These are phyloP conservation scores for Ochetophila trinervis DNA, from an alignment of 306 rosid species.

Conservation along the genomic window DNA sequence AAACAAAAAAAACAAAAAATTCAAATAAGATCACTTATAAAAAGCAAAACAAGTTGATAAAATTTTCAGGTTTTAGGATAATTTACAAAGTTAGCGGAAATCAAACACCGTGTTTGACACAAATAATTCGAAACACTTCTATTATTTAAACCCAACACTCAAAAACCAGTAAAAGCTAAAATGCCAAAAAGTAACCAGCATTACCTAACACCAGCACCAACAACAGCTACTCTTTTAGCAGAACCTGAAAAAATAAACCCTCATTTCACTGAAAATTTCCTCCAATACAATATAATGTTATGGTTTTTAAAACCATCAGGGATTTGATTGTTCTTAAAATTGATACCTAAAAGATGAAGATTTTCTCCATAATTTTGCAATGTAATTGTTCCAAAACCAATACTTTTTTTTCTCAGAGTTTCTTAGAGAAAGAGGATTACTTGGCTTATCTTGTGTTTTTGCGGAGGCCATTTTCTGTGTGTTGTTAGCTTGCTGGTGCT, in stretches of 20 bases:
- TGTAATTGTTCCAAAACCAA: background rate
- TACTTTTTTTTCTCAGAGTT: constrained; percentile 1
- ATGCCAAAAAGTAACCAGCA: background rate
- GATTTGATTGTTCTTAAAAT: too few species aligned
- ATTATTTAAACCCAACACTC: background rate
- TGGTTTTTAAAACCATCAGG: too few species aligned
- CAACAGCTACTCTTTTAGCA: constrained; percentile 73
- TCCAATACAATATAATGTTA: too few species aligned
- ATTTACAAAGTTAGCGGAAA: too few species aligned
- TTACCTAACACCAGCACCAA: constrained; percentile 96
- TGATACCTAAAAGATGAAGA: too few species aligned
- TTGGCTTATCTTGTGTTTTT: constrained; percentile 31
- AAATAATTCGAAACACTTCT: background rate
- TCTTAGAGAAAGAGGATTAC: constrained; percentile 29
- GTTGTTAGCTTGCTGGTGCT: constrained; percentile 11
- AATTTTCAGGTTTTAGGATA: too few species aligned
- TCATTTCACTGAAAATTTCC: too few species aligned
- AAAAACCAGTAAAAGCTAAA: background rate
- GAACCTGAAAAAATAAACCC: constrained; percentile 43
- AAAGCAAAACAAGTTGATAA: too few species aligned
- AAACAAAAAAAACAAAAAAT: background rate
- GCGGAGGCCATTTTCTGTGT: constrained; percentile 46
- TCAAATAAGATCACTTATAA: background rate
- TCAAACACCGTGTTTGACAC: too few species aligned
- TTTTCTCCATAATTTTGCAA: background rate